Evolutionary conservation across 2,329 filamentous ascomycete species (phyloP), one percentile per base, ranked within the genome.

Genomic region (Ophiostoma sp.): DNA sequence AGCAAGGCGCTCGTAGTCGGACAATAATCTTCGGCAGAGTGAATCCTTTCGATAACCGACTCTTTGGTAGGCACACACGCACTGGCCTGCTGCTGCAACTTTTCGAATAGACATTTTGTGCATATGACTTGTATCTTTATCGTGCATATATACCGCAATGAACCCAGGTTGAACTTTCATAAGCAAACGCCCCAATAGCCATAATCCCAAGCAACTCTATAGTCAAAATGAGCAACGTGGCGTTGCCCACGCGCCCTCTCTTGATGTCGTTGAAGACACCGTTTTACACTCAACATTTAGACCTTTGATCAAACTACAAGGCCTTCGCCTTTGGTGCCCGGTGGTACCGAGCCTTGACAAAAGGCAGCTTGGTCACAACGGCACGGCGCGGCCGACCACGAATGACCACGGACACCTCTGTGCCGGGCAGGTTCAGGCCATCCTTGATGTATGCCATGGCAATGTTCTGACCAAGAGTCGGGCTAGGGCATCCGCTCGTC

Each of bases 381-480:
- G 89, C 93, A 79, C 87, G 88, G 74, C 92, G 86, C 76, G 85
- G 82, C 80, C 88, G 91, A 27, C 92, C 93, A 67, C 93, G 83
- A 2, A 97, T 89, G 52, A 92, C 77, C 4, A 97, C 88, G 18
- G 88, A 85, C 6, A 97, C 81, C 79, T 94, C 89, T 0, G 92
- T 96, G 11, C 92, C 93, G 44, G 85, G 83, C 84, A 96, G 96
- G 78, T 96, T 92, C 76, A 89, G 80, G 0, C 92, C 92, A 71
- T 91, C 87, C 78, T 87, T 87, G 75, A 97, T 83, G 76, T 97
- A 97, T 0, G 89, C 95, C 95, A 99, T 99, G 68, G 94, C 93
- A 71, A 99, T 94, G 78, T 98, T 97, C 82, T 90, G 90, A 72
- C 89, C 88, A 64, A 97, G 81, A 0, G 89, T 91, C 2, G 95